Evolutionary conservation across 2,329 filamentous ascomycete genomes (phyloP), one percentile per base, ranked within the genome.

Genomic region (Neofusicoccum laricinum): DNA sequence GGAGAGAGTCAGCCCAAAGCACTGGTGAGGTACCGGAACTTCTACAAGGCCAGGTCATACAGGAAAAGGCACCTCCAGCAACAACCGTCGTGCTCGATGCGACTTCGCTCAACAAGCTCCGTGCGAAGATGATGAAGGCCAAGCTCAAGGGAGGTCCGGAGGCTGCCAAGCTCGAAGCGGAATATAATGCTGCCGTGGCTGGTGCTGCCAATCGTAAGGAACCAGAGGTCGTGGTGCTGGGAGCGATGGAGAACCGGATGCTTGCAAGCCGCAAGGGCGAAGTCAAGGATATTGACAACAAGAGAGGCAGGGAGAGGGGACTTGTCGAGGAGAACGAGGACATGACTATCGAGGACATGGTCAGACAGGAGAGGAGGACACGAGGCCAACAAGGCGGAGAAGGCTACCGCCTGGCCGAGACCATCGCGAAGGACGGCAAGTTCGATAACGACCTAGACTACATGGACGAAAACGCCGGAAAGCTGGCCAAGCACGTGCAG

Each of bases 291-390:
- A 82, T 97, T 7, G 86, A 89, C 30, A 96, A 87, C 65, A 95
- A 90, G 72, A 87, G 93, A 53, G 94, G 93, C 2, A 85, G 87
- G 5, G 93, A 97, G 76, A 88, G 93, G 62, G 95, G 94, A 1
- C 84, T 88, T 7, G 90, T 99, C 5, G 87, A 91, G 69, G 92
- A 95, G 68, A 98, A 98, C 73, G 91, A 96, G 61, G 93, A 98
- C 71, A 98, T 99, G 93, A 89, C 83, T 34, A 90, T 99, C 66
- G 93, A 96, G 62, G 95, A 99, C 76, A 99, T 99, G 95, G 88
- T 99, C 17, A 88, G 92, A 32, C 93, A 98, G 77, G 95, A 99
- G 78, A 88, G 92, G 40, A 89, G 94, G 63, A 97, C 92, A 4
- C 89, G 88, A 65, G 89, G 89, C 15, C 88, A 92, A 71, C 81